phyloP scores from a whole-genome alignment of 768 basidiomycete genomes.

The Hypholoma fasciculare region DNA sequence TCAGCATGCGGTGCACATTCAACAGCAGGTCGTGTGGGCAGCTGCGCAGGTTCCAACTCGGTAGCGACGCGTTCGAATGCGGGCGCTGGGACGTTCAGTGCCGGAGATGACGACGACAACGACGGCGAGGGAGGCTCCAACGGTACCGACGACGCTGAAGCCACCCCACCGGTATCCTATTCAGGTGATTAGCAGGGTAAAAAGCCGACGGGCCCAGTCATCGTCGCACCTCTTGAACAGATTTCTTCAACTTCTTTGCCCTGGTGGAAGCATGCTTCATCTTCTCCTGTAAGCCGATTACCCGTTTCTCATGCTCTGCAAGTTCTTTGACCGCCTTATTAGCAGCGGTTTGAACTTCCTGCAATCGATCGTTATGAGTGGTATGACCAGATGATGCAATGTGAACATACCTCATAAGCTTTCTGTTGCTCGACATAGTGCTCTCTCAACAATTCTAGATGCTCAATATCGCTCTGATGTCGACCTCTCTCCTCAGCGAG shows the following conservation, averaged over 20 bases:
- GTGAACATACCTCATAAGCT: constrained; percentile 59
- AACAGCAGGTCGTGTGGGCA: no score
- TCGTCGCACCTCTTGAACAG: constrained; percentile 66
- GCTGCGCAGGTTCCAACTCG: no score
- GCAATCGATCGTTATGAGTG: constrained; percentile 5
- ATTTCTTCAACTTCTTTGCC: constrained; percentile 89
- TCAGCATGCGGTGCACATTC: no score
- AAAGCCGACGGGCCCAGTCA: not conserved
- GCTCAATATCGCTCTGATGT: constrained; percentile 78
- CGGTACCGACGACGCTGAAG: no score
- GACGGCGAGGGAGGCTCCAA: no score
- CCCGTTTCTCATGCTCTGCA: constrained; percentile 74
- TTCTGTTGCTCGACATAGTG: constrained; percentile 71
- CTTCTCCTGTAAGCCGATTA: constrained; percentile 82
- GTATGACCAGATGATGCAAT: not conserved
- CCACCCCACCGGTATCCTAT: constrained; percentile 69
- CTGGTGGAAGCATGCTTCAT: constrained; percentile 80
- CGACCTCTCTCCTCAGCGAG: constrained; percentile 70
- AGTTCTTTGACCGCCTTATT: constrained; percentile 79
- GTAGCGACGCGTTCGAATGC: no score
- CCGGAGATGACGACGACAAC: no score
- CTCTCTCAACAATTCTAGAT: constrained; percentile 64
- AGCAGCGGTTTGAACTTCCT: constrained; percentile 78
- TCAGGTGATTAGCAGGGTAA: not conserved
- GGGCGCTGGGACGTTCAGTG: no score